These are phyloP conservation scores for Leccinum incarnatum DNA, from an alignment of 768 basidiomycete species.

Conservation along the genomic window DNA sequence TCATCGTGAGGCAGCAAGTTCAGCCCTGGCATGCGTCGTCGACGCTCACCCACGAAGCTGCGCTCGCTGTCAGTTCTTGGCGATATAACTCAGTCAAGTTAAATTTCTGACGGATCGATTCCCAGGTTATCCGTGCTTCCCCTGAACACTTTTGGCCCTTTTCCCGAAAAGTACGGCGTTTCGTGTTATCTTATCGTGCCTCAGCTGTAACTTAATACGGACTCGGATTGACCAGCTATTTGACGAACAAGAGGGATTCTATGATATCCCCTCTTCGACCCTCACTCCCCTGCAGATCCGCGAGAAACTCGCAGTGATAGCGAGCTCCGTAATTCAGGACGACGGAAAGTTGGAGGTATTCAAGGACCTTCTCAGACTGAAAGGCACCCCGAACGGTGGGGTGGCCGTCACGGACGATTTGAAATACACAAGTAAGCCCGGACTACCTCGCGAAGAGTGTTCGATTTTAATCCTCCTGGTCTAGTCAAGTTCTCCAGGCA, in stretches of 20 bases:
- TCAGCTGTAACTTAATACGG: not conserved
- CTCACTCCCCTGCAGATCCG: slow-evolving; percentile 72
- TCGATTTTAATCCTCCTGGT: not conserved
- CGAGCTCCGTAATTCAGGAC: slow-evolving; percentile 49
- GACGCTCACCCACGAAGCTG: slow-evolving; percentile 77
- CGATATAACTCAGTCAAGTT: not conserved
- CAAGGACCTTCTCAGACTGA: slow-evolving; percentile 57
- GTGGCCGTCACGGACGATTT: slow-evolving; percentile 80
- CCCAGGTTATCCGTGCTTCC: slow-evolving; percentile 64
- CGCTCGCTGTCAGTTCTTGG: slow-evolving; percentile 59
- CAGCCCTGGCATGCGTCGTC: slow-evolving; percentile 68
- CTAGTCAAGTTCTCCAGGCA: slow-evolving; percentile 89
- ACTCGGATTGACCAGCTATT: no score
- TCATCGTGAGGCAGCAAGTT: slow-evolving; percentile 66
- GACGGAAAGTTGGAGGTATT: slow-evolving; percentile 40
- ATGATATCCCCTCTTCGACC: slow-evolving; percentile 52
- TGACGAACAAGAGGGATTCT: no score
- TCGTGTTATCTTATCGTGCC: not conserved
- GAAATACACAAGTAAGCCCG: slow-evolving; percentile 77
- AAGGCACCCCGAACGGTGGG: slow-evolving; percentile 72
- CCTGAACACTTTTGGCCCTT: slow-evolving; percentile 83
- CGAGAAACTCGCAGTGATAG: slow-evolving; percentile 64
- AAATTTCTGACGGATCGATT: not conserved
- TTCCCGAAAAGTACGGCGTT: slow-evolving; percentile 52
- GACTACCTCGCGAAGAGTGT: not conserved